These are phyloP conservation scores for Trichoderma reesei DNA, from an alignment of 495 filamentous ascomycete species.

Conservation along the genomic window DNA sequence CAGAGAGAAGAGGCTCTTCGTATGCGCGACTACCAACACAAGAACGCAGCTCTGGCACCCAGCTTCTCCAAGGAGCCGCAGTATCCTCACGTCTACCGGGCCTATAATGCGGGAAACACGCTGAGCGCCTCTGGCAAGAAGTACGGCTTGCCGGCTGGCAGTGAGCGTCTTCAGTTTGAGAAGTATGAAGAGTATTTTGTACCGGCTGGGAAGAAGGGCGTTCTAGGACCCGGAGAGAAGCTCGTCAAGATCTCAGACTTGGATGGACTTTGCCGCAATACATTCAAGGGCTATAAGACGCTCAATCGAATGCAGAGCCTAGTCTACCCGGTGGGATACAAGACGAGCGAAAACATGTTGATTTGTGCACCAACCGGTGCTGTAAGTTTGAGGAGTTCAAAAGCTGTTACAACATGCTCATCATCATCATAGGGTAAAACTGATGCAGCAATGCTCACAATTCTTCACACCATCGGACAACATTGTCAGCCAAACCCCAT, in stretches of 20 bases:
- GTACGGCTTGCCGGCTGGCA: slow-evolving; percentile 65
- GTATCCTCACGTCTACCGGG: slow-evolving; percentile 90
- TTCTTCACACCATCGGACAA: slow-evolving; percentile 79
- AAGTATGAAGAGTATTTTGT: slow-evolving; percentile 85
- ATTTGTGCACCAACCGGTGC: slow-evolving; percentile 98
- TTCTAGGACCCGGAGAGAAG: slow-evolving; percentile 56
- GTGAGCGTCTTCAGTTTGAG: slow-evolving; percentile 39
- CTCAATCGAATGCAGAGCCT: slow-evolving; percentile 98
- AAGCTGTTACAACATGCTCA: not conserved
- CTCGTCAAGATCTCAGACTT: slow-evolving; percentile 69
- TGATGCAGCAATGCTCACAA: slow-evolving; percentile 93
- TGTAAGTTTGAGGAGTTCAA: slow-evolving; percentile 25
- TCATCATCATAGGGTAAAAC: slow-evolving; percentile 61
- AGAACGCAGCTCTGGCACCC: slow-evolving; percentile 58
- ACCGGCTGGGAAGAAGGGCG: slow-evolving; percentile 73
- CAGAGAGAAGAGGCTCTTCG: slow-evolving; percentile 70
- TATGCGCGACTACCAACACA: slow-evolving; percentile 71
- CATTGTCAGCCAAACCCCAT: slow-evolving; percentile 70
- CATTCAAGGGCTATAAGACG: slow-evolving; percentile 87
- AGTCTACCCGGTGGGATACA: slow-evolving; percentile 91
- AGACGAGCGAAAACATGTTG: slow-evolving; percentile 94
- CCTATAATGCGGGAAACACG: slow-evolving; percentile 71
- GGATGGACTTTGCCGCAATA: slow-evolving; percentile 83
- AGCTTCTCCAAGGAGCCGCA: slow-evolving; percentile 48
- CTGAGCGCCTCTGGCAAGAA: slow-evolving; percentile 64